Conservation (phyloP, 192 early-diverging fungal species). For the Gamsiella multidivaricata region DNA sequence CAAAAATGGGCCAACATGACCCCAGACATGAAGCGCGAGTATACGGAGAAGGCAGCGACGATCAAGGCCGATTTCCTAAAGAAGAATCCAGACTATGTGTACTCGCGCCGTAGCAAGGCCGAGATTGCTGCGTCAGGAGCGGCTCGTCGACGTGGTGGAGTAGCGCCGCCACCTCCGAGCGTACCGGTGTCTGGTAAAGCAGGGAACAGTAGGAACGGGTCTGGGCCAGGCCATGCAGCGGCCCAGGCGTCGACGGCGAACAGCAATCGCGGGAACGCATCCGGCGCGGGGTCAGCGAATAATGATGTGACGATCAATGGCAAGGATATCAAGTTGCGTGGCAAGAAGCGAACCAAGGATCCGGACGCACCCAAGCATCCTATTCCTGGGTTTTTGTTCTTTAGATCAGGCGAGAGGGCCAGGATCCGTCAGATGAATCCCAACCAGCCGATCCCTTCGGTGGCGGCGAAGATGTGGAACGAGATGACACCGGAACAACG, state of each 20-base stretch:
- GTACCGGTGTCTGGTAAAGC: conserved; percentile 3
- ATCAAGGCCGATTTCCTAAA: conserved; percentile 62
- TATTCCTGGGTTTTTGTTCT: conserved; percentile 88
- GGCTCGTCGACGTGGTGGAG: conserved; percentile 39
- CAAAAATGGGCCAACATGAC: conserved; percentile 63
- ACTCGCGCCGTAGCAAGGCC: conserved; percentile 69
- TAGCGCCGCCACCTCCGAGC: neutral
- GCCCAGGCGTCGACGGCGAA: neutral
- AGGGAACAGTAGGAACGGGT: neutral
- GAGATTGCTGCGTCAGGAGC: conserved; percentile 64
- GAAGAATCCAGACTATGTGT: conserved; percentile 66
- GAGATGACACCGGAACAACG: conserved; percentile 64
- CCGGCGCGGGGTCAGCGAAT: neutral
- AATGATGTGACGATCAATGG: conserved; percentile 30
- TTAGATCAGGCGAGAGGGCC: conserved; percentile 73
- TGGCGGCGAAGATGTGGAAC: conserved; percentile 77
- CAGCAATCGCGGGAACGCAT: neutral
- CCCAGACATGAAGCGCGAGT: conserved; percentile 53
- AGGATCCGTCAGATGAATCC: conserved; percentile 71
- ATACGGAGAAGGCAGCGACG: conserved; percentile 58
- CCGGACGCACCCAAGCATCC: conserved; percentile 86
- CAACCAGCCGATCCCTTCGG: conserved; percentile 79
- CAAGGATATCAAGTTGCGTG: conserved; percentile 58
- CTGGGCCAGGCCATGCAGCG: conserved; percentile 1
- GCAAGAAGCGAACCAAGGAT: conserved; percentile 78